phyloP scores from a whole-genome alignment of 202 grass and related monocot genomes.

The Panicum virgatum region DNA sequence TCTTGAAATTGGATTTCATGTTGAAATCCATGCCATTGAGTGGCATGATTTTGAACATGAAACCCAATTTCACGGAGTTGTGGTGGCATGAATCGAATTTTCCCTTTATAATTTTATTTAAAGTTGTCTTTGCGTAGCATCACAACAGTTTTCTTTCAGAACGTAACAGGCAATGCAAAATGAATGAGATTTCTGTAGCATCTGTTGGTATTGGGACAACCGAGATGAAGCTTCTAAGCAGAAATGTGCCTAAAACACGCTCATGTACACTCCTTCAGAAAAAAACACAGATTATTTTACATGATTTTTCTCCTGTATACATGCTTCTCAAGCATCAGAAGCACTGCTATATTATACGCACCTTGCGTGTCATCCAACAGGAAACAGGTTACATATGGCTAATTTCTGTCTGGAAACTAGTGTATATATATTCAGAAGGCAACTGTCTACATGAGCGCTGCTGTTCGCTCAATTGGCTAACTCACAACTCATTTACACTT shows the following conservation, averaged over 20 bases:
- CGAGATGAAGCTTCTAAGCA: neutral
- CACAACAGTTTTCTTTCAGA: too few species aligned
- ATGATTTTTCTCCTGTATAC: neutral
- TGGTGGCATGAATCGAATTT: too few species aligned
- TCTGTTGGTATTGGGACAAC: neutral
- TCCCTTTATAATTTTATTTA: neutral
- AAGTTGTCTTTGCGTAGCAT: neutral
- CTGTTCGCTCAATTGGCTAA: constrained; percentile 29
- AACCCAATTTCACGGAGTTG: too few species aligned
- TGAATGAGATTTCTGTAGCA: neutral
- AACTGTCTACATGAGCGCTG: constrained; percentile 17
- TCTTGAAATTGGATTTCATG: too few species aligned
- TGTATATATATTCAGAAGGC: neutral
- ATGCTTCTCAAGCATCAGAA: neutral
- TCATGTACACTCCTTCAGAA: too few species aligned
- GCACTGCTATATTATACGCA: neutral
- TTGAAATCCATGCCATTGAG: too few species aligned
- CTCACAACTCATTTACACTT: constrained; percentile 52
- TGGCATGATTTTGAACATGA: too few species aligned
- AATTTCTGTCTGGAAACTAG: neutral
- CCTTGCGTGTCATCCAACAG: neutral
- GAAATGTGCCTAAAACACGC: neutral
- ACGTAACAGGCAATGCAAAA: neutral
- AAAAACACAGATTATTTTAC: neutral
- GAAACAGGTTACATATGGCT: neutral